Conservation (phyloP, 2,329 filamentous ascomycete genomes). For the Microdochium nivale region DNA sequence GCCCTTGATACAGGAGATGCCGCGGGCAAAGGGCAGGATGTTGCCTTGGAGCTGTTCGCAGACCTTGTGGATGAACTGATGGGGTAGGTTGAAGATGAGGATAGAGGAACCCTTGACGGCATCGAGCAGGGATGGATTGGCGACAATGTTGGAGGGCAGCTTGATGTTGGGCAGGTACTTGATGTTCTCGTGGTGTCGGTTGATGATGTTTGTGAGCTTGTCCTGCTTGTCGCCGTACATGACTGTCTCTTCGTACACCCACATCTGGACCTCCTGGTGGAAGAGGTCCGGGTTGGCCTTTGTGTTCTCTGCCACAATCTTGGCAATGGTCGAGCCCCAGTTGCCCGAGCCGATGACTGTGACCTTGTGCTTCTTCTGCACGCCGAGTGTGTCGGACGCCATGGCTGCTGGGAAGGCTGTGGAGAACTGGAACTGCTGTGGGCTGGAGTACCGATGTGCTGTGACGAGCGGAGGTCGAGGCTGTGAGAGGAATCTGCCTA, state of each 20-base stretch:
- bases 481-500: background rate
- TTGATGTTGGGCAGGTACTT: conserved; percentile 92
- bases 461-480: background rate
- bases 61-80: conserved; percentile 87
- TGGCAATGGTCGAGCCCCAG: conserved; percentile 96
- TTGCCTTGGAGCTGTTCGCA: conserved; percentile 80
- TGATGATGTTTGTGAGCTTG: conserved; percentile 88
- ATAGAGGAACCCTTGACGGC: conserved; percentile 79
- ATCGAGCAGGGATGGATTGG: conserved; percentile 72
- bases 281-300: conserved; percentile 70
- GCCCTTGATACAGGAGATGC: conserved; percentile 97
- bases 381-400: conserved; percentile 7
- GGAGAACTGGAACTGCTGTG: background rate
- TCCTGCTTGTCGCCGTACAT: conserved; percentile 59
- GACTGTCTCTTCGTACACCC: conserved; percentile 94
- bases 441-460: background rate
- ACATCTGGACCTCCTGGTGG: conserved; percentile 90
- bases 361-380: conserved; percentile 77
- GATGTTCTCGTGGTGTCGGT: conserved; percentile 87
- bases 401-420: background rate
- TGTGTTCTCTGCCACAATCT: conserved; percentile 92
- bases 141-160: conserved; percentile 74
- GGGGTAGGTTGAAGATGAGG: conserved; percentile 91
- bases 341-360: conserved; percentile 94
- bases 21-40: conserved; percentile 84